Conservation (phyloP, 768 basidiomycete genomes). For the Leccinum fibrillosum region DNA sequence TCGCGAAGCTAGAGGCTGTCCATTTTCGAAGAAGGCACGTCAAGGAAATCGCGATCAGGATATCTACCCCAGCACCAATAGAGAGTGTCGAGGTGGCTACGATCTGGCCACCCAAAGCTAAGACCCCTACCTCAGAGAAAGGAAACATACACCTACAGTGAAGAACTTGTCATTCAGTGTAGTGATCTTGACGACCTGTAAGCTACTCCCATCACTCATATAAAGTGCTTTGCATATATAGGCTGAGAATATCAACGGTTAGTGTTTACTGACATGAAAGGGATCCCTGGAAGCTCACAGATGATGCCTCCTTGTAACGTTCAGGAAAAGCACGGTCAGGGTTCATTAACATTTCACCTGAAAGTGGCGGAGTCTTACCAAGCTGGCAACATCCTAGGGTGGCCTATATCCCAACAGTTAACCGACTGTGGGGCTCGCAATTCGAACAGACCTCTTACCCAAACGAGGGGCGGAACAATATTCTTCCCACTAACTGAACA, state of each 20-base stretch:
- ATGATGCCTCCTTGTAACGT: not conserved
- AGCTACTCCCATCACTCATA: not conserved
- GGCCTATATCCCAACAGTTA: not conserved
- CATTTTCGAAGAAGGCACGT: slow-evolving; percentile 6
- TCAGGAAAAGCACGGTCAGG: not conserved
- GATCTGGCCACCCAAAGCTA: not conserved
- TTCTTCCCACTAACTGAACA: slow-evolving; percentile 6
- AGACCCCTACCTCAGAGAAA: not conserved
- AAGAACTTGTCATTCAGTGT: not conserved
- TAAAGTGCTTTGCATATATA: slow-evolving; percentile 1
- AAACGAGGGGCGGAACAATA: not conserved
- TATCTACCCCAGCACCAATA: slow-evolving; percentile 4
- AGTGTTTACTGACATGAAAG: not conserved
- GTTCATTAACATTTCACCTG: too few species aligned
- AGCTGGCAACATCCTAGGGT: not conserved
- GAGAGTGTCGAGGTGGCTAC: not conserved
- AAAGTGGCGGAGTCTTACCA: not conserved
- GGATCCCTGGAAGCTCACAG: not conserved
- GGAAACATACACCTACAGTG: not conserved
- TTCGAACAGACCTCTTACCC: not conserved
- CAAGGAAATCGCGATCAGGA: slow-evolving; percentile 3
- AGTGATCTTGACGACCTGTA: not conserved
- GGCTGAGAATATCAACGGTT: slow-evolving; percentile 1
- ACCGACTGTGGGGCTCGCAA: not conserved
- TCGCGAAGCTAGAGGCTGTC: not conserved